Base-by-base conservation (phyloP, 2,329 filamentous ascomycete genomes). In the Claviceps spartinae region DNA sequence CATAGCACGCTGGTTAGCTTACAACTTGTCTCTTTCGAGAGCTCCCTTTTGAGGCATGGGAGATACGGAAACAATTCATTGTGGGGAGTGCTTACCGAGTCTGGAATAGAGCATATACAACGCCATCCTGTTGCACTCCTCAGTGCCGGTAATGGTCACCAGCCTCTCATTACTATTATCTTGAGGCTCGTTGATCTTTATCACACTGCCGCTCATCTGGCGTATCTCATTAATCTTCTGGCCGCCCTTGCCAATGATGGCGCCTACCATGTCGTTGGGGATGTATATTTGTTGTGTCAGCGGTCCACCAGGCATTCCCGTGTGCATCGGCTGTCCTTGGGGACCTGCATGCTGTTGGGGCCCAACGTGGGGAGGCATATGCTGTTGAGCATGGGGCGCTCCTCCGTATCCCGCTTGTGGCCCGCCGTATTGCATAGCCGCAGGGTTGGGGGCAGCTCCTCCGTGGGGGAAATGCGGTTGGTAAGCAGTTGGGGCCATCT, bases 121-220 rank as follows among this genome's bases (percentile, higher is more conserved):
- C n/a, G 93, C 93, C 90, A 98, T 97, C 64, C 95, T 88, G 72
- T 98, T 98, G 75, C 89, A 96, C 71, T 98, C 93, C 62, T 94
- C 89, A 5, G 93, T 97, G 58, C 93, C 93, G 2, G 93, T 96
- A 60, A 98, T 95, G 16, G 93, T 98, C 53, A 98, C 93, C 54
- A 98, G 75, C 56, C 93, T 85, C 74, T 98, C 93, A 64, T 97
- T 98, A 77, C 88, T 97, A 72, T 95, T 97, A 69, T 97, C 93
- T 68, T 96, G 93, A 1, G 93, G 93, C 68, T 98, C 93, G 67
- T 98, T 97, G 76, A 98, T 98, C 76, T 98, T 98, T 69, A 98
- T 97, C 47, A 98, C 90, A 71, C 91, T 97, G 60, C 91, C 93
- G 67, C 87, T 94, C 61, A 98, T 82, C 68, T 96, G 89, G 60